Evolutionary conservation across 257 asterid genomes (phyloP), one percentile per base, ranked within the genome.

Genomic region (Salvia rosmarinus): DNA sequence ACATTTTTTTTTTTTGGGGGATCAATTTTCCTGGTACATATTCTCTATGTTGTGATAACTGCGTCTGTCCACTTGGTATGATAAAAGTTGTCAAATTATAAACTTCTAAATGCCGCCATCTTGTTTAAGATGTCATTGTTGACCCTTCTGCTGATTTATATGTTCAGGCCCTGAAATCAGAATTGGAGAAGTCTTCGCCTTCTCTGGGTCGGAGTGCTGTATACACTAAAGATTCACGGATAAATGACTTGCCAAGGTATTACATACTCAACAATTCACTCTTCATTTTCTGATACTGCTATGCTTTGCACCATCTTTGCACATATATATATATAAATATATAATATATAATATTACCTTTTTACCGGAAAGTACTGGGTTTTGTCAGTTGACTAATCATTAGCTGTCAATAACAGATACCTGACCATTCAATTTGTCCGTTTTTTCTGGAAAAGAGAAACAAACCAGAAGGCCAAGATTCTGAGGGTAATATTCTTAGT

Each of bases 401-500:
- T 61, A 9, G 72, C 42, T 71, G 77, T 77, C 67, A 76, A 76
- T 75, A 35, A 34, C 89, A 95, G 99, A 72, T 95, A 95, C 82
- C 81, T 95, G 90, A 92, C 99, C 4, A 21, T 95, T 76, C 99
- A 95, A 72, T 95, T 91, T 78, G 98, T 95, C 55, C 91, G 99
- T 0, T 95, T 95, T 83, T 95, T 95, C 89, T 95, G 99, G 99
- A 95, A 92, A 80, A 86, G 99, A 84, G 98, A 92, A 88, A 79
- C 99, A 79, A 95, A 92, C 81, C 99, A 92, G 82, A 95, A 95
- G 83, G 99, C 99, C 28, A 95, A 95, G 82, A 95, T 95, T 82
- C 80, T 95, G 75, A 88, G 98, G 95, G 99, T 95, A 90, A 75
- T 64, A 51, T 68, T 75, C 47, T 9, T 64, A 0, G 12, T n/a